phyloP scores from a whole-genome alignment of 2,329 filamentous ascomycete genomes.

The Fusarium anthophilum region DNA sequence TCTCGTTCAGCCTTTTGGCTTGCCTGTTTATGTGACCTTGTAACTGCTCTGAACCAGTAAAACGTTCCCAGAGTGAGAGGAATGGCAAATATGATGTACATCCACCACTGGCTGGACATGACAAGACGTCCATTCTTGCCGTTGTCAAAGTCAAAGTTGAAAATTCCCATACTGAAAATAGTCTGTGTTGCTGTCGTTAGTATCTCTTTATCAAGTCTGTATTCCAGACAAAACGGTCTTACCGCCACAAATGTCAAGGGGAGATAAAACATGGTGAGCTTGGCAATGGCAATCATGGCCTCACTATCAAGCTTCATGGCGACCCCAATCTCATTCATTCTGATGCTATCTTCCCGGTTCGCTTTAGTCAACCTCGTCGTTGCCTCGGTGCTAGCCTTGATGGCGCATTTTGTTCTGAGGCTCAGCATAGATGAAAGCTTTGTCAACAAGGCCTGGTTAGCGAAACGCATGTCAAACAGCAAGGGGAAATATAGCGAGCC shows the following conservation, averaged over 20 bases:
- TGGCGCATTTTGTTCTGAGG: not conserved
- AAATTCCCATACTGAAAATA: not conserved
- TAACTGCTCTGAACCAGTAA: not conserved
- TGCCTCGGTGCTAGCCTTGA: not conserved
- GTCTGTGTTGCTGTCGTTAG: too few species aligned
- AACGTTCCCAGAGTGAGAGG: not conserved
- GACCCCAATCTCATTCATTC: rapidly evolving
- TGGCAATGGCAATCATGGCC: not conserved
- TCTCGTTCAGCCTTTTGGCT: not conserved
- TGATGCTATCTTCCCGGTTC: not conserved
- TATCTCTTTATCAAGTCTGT: too few species aligned
- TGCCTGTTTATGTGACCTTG: not conserved
- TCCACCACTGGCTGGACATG: not conserved
- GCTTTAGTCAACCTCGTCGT: not conserved
- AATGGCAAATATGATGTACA: not conserved
- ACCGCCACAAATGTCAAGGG: not conserved
- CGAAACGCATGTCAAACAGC: too few species aligned
- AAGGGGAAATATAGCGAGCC: too few species aligned
- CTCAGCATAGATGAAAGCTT: not conserved
- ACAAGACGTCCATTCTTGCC: not conserved
- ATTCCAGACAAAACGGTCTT: not conserved
- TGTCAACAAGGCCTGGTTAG: too few species aligned
- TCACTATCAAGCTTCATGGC: not conserved
- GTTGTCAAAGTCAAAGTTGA: not conserved
- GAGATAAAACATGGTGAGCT: not conserved